phyloP scores from a whole-genome alignment of 1,284 basidiomycete species.

The Ceratobasidium sp. region DNA sequence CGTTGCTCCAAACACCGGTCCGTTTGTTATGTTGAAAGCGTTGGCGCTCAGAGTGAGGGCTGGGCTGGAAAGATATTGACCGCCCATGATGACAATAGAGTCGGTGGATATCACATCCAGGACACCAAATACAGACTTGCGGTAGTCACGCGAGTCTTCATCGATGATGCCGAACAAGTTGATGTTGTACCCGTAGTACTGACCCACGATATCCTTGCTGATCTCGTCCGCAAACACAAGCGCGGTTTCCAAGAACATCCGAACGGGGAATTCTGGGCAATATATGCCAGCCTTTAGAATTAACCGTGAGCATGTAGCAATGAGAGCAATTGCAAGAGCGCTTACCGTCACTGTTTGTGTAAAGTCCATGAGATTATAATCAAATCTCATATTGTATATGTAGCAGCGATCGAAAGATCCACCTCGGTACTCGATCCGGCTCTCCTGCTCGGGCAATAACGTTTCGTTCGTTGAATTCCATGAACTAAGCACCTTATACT shows the following conservation, averaged over 20 bases:
- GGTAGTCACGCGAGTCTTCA: constrained; percentile 24
- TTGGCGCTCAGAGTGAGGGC: constrained; percentile 17
- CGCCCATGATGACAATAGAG: constrained; percentile 23
- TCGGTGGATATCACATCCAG: constrained; percentile 37
- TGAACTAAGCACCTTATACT: constrained; percentile 39
- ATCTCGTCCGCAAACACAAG: constrained; percentile 20
- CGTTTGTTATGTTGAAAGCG: not conserved
- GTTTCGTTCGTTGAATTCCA: constrained; percentile 12
- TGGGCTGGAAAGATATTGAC: not conserved
- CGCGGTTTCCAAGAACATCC: constrained; percentile 14
- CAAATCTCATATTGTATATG: constrained; percentile 20
- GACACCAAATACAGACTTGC: constrained; percentile 23
- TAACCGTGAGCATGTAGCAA: no score
- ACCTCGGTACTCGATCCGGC: constrained; percentile 19
- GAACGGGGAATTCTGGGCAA: not conserved
- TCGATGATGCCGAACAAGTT: not conserved
- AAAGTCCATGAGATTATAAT: constrained; percentile 1
- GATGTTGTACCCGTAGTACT: constrained; percentile 19
- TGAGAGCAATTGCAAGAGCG: no score
- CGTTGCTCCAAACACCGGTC: not conserved
- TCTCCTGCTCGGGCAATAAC: not conserved
- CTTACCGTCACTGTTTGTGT: constrained; percentile 29
- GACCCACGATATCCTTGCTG: constrained; percentile 16
- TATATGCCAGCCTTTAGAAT: no score
- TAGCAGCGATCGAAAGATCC: constrained; percentile 13